Percentiles rank a stretch among this genome's conserved stretches.
These are phyloP conservation scores for Porcisia hertigi DNA, from an alignment of 208 protist species.

Conservation along the genomic window DNA sequence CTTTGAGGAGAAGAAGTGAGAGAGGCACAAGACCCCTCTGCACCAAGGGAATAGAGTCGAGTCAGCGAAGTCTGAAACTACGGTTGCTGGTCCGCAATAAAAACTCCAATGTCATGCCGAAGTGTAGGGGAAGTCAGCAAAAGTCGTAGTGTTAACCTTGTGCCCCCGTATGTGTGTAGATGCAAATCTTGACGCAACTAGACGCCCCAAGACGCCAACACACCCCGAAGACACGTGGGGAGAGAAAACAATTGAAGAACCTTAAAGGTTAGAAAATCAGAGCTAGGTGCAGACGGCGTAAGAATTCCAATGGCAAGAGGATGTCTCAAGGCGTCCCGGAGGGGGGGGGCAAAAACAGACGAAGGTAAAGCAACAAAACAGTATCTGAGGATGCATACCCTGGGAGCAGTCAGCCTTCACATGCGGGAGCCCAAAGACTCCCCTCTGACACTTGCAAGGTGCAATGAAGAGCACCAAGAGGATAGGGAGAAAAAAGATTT, in stretches of 20 bases:
- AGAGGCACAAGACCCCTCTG: slow-evolving; percentile 19
- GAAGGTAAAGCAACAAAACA: too few species aligned
- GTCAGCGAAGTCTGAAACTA: background rate
- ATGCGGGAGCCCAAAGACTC: too few species aligned
- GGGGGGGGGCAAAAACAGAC: too few species aligned
- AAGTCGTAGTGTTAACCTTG: too few species aligned
- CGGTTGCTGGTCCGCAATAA: background rate
- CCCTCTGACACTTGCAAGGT: too few species aligned
- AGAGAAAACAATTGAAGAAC: background rate
- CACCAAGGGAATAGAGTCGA: background rate
- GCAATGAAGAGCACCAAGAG: too few species aligned
- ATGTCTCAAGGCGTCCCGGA: background rate
- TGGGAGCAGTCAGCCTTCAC: too few species aligned
- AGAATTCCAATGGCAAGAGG: background rate
- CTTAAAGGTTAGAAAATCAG: background rate
- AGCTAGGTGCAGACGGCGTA: background rate
- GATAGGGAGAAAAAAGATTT: background rate
- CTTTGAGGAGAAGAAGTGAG: background rate
- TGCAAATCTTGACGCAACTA: background rate
- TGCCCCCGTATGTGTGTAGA: background rate
- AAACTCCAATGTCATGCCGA: background rate
- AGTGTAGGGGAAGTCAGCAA: background rate
- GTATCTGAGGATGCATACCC: too few species aligned
- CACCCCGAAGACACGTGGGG: background rate
- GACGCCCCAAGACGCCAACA: background rate